A percentile compares a stretch with the other conserved stretches of the same genome.
These are phyloP conservation scores for Colletotrichum sojae DNA, from an alignment of 2,329 filamentous ascomycete species.

Conservation along the genomic window DNA sequence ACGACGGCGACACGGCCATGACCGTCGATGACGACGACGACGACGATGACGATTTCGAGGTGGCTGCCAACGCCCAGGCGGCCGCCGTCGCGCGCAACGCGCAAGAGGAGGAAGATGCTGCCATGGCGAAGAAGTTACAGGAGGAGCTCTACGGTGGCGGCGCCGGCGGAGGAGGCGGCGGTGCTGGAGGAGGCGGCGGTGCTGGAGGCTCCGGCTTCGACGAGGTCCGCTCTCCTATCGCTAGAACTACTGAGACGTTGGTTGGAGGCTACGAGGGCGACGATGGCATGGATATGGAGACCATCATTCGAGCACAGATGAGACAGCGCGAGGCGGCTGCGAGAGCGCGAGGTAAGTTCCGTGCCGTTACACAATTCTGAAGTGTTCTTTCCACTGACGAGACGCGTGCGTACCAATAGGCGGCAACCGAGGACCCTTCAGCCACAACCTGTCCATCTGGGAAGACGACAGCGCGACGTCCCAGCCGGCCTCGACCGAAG, in stretches of 20 bases:
- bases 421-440: conserved; percentile 52
- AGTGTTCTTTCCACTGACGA: conserved; percentile 1
- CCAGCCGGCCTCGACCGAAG: conserved; percentile 53
- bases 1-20: conserved; percentile 68
- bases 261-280: conserved; percentile 75
- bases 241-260: conserved; percentile 90
- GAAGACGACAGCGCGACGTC: conserved; percentile 45
- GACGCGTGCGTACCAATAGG: conserved; percentile 15
- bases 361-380: conserved; percentile 1
- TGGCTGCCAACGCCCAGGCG: conserved; percentile 49
- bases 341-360: conserved; percentile 44
- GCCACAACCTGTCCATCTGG: conserved; percentile 56
- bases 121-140: conserved; percentile 91
- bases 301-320: conserved; percentile 73
- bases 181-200: conserved; percentile 45
- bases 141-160: conserved; percentile 81
- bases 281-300: conserved; percentile 69
- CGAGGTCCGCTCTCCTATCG: conserved; percentile 89
- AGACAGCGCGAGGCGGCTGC: conserved; percentile 51
- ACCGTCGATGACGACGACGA: conserved; percentile 57
- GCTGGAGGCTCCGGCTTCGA: conserved; percentile 64
- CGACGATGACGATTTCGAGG: conserved; percentile 56
- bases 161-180: conserved; percentile 38
- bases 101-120: conserved; percentile 88
- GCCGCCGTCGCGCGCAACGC: conserved; percentile 61